Evolutionary conservation across 2,329 filamentous ascomycete genomes (phyloP), one percentile per base, ranked within the genome.

Genomic region (Aspergillus phoenicis): DNA sequence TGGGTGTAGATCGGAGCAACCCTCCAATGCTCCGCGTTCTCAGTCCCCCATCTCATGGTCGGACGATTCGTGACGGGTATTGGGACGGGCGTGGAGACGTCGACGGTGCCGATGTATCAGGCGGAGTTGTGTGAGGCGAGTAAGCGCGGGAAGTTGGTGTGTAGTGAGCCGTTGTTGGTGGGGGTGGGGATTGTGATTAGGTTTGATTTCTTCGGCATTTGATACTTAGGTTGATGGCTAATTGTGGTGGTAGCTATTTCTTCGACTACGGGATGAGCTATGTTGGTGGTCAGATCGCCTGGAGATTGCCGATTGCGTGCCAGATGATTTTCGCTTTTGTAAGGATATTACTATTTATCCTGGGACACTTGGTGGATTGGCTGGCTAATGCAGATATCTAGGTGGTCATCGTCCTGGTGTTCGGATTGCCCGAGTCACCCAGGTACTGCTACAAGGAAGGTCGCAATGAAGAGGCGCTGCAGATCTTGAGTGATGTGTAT

Each of bases 1-100:
- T 10, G 20, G 36, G 6, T 3, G 4, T 22, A 71, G 71, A 66
- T 77, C 22, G 76, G 75, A 4, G 75, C 74, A 17, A 70, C 65
- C 1, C 59, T 77, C 5, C 76, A 77, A 63, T 69, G 72, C 22
- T 68, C 70, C 8, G 68, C 73, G 1, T 76, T 66, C 57, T 68
- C 68, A 3, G 63, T 71, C 2, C 67, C 73, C 1, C 74, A 77
- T 45, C 60, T 78, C 17, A 73, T 77, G 53, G 73, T 83, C 26
- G 81, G 80, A 13, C 77, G 82, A 26, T 78, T 80, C 53, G 75
- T 84, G 26, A 82, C 81, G 1, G 82, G 81, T 5, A 75, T 84
- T 58, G 81, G 82, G 1, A 82, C 82, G 55, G 83, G 83, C 2
- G 75, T 82, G 61, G 70, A 73, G 53, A 75, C 73, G 4, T 75